phyloP scores from a whole-genome alignment of 129 eudicot genomes.

The Flaveria bidentis region DNA sequence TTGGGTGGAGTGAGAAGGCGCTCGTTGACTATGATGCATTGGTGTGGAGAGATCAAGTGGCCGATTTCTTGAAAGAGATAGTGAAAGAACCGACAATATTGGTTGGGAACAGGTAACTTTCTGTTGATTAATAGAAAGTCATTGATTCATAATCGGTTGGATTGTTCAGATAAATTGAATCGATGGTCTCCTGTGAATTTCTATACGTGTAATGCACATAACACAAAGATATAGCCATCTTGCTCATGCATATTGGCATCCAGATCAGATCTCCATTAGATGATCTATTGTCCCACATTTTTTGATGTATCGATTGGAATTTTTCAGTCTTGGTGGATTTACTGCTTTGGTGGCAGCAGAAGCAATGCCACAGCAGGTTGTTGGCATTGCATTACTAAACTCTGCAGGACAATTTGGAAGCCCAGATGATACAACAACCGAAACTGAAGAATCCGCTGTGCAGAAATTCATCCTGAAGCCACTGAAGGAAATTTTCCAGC shows the following conservation, averaged over 20 bases:
- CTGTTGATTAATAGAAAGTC: conserved; percentile 15
- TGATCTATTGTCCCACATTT: conserved; percentile 13
- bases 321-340: conserved; percentile 93
- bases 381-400: conserved; percentile 79
- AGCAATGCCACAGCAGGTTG: conserved; percentile 70
- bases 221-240: conserved; percentile 1
- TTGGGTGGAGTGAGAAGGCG: conserved; percentile 99
- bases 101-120: conserved; percentile 81
- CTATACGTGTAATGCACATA: background rate
- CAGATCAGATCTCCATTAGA: background rate
- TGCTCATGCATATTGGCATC: background rate
- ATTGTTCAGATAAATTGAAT: background rate
- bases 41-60: conserved; percentile 95
- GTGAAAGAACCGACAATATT: conserved; percentile 90
- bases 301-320: conserved; percentile 7
- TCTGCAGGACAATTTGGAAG: conserved; percentile 97
- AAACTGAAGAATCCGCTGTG: conserved; percentile 53
- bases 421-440: conserved; percentile 34
- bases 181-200: background rate
- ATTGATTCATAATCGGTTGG: conserved; percentile 1
- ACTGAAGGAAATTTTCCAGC: conserved; percentile 74
- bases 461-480: conserved; percentile 70
- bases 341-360: conserved; percentile 95
- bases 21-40: conserved; percentile 91
- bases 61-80: conserved; percentile 83